Base-by-base conservation (phyloP, 2,329 filamentous ascomycete genomes). In the Didymella glomerata region DNA sequence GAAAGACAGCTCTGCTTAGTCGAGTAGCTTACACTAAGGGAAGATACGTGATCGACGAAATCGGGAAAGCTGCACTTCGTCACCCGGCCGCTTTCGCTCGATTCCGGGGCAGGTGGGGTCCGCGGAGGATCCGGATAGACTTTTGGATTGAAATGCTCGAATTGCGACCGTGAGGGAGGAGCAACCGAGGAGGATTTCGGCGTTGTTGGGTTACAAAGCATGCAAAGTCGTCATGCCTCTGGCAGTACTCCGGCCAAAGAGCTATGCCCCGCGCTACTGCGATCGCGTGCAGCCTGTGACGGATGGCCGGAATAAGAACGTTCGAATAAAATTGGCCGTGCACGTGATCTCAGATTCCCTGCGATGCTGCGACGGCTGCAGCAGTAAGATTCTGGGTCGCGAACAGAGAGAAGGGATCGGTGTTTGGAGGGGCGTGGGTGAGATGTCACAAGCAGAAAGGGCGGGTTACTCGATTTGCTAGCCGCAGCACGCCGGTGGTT, bases 211-310 rank as follows among this genome's bases (percentile, higher is more conserved):
- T 54, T 51, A 54, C 50, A 50, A 51, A 51, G 56, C 40, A 34
- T 41, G 25, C 56, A 60, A 62, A 50, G 48, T 60, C 67, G 66
- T 70, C 68, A 71, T 69, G 20, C 48, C 62, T 51, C 49, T 58
- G 45, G 42, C 27, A 49, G 45, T 27, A 46, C 53, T 46, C 36
- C 38, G 48, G 52, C 45, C 30, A 53, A 42, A 54, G 50, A 61
- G 53, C 44, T 57, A 42, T 61, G 58, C 58, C 58, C 58, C 58
- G 58, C 58, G 58, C 58, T 61, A 61, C 58, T 27, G 34, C 53
- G 48, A 56, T 53, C 32, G 56, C 51, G 56, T 54, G 56, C 56
- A 54, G 56, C 51, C 25, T 47, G 50, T 59, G 56, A 59, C 50
- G 50, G 50, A 48, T 41, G 56, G 41, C 56, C 56, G 41, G 50